phyloP scores from a whole-genome alignment of 2,329 filamentous ascomycete species.

The Verticillium isaacii region DNA sequence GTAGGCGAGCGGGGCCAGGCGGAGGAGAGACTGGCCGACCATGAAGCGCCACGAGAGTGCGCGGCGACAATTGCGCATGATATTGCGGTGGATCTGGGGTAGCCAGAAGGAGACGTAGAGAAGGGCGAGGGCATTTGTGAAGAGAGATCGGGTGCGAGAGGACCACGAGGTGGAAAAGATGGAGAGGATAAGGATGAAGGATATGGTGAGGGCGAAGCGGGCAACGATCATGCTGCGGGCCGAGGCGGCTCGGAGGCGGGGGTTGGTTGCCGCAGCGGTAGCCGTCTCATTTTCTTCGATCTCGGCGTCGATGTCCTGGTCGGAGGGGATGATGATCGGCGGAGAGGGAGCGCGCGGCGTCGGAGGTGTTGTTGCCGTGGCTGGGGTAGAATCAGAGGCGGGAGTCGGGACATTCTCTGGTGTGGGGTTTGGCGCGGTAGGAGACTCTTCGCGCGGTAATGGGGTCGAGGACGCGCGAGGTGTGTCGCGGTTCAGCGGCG shows the following conservation, averaged over 20 bases:
- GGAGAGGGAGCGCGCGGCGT: constrained; percentile 21
- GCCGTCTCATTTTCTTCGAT: constrained; percentile 28
- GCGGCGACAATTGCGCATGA: constrained; percentile 84
- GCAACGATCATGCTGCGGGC: constrained; percentile 34
- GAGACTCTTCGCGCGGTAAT: constrained; percentile 16
- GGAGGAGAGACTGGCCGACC: constrained; percentile 72
- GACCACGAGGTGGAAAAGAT: constrained; percentile 60
- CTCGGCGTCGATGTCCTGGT: constrained; percentile 60
- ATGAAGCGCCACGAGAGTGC: constrained; percentile 92
- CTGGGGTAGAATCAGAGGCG: background rate
- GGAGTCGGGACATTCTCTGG: constrained; percentile 10
- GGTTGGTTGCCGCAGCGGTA: constrained; percentile 32
- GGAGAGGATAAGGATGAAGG: constrained; percentile 52
- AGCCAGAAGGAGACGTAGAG: constrained; percentile 86
- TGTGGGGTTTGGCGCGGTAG: constrained; percentile 16
- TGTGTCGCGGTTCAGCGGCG: constrained; percentile 16
- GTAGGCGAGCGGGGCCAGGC: constrained; percentile 77
- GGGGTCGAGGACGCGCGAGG: constrained; percentile 18
- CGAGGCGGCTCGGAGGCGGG: constrained; percentile 7
- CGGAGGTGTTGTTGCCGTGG: constrained; percentile 10
- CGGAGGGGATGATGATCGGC: constrained; percentile 57
- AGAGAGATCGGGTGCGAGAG: constrained; percentile 45
- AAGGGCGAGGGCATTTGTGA: constrained; percentile 62
- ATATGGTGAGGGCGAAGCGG: constrained; percentile 51
- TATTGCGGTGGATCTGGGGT: constrained; percentile 88